Evolutionary conservation across 805 yeast genomes (phyloP), one percentile per base, ranked within the genome.

Genomic region (Metschnikowia kofuensis): DNA sequence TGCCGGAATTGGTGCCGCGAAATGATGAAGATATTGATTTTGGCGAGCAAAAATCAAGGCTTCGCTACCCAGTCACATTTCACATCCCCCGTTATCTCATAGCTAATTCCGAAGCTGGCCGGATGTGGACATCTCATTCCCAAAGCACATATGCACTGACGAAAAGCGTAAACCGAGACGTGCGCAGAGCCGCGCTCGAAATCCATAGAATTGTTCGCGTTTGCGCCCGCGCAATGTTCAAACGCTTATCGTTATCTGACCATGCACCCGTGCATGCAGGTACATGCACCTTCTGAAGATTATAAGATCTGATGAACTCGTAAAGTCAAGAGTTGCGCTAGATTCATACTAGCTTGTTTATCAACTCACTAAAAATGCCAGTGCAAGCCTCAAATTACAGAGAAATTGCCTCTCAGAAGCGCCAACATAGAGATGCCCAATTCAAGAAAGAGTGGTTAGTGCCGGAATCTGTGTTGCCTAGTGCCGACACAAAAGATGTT

Each of bases 361-460:
- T 21, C 4, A 21, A 4, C 2, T 21, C 4, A 21, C 21, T 10
- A 30, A 30, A 9, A 9, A 30, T 30, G 32, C 32, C 32, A 9
- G 32, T 30, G 2, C 32, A 30, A 30, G 32, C 42, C 30, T 40
- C 42, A 1, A 51, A 42, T 1, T 76, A 73, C 59, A 59, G 64
- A 49, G 70, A 64, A 28, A 75, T 73, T 41, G 78, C 78, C 5
- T 67, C 65, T 21, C 62, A 64, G 47, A 78, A 78, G 57, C 59
- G 64, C 36, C 65, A 66, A 27, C 65, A 60, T 34, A 69, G 82
- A 59, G 69, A 77, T 43, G 58, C 68, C 7, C 65, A 69, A 41
- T 70, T 80, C 62, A 68, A 74, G 14, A 50, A 57, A 9, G 74
- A 77, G 52, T 80, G 84, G 84, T 56, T 67, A 16, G 58, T 71